Conservation (phyloP, 306 rosid species). For the Lagenaria siceraria region DNA sequence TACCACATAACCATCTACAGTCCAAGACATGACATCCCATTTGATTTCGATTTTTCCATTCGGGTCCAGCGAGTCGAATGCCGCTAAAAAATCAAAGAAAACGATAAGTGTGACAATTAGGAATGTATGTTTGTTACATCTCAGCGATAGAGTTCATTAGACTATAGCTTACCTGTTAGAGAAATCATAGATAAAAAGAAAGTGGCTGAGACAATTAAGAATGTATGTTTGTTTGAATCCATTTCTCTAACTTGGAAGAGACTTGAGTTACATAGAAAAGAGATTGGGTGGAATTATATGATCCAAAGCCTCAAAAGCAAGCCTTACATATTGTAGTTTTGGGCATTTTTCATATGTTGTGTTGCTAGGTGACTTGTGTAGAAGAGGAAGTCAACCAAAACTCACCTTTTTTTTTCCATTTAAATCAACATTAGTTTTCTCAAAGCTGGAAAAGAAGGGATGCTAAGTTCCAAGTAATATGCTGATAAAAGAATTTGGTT, state of each 20-base stretch:
- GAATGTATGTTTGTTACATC: neutral
- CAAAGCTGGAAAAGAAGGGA: neutral
- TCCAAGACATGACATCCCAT: slow-evolving; percentile 27
- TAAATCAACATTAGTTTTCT: neutral
- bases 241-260: neutral
- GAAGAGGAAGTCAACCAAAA: neutral
- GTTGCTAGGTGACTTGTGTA: neutral
- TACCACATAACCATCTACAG: slow-evolving; percentile 21
- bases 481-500: neutral
- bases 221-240: neutral
- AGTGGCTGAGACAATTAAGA: neutral
- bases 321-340: neutral
- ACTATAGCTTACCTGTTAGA: neutral
- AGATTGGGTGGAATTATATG: neutral
- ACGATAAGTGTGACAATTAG: neutral
- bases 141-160: neutral
- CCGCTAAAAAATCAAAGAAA: neutral
- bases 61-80: slow-evolving; percentile 11
- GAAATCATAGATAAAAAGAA: neutral
- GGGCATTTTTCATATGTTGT: neutral
- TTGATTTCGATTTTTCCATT: slow-evolving; percentile 20
- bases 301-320: neutral
- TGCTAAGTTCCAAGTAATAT: neutral
- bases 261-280: neutral
- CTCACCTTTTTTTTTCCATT: neutral